Conservation (phyloP, 225 moss, liverwort and hornwort species). For the Takakia lepidozioides region DNA sequence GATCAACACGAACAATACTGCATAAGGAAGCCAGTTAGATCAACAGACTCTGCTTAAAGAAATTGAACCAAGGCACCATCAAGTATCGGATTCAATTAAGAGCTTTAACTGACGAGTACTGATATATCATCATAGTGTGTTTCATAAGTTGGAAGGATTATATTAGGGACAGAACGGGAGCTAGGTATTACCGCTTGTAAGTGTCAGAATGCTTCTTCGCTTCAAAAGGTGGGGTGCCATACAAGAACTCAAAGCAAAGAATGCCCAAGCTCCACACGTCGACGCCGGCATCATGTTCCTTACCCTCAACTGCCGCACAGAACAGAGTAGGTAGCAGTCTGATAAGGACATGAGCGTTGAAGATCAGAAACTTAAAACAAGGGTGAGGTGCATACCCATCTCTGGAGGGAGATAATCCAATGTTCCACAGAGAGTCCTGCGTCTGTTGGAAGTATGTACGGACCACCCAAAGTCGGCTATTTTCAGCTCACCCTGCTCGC, state of each 20-base stretch:
- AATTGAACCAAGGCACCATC: not conserved
- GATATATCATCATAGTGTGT: too few relatives aligned
- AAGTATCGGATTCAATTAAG: not conserved
- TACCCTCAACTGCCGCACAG: slow-evolving; percentile 68
- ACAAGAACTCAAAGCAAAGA: slow-evolving; percentile 89
- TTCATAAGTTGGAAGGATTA: not conserved
- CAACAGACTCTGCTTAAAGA: not conserved
- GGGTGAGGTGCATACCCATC: slow-evolving; percentile 56
- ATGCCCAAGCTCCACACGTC: slow-evolving; percentile 98
- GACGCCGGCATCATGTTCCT: slow-evolving; percentile 82
- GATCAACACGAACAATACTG: slow-evolving; percentile 80
- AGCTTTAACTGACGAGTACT: not conserved
- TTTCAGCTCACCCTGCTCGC: slow-evolving; percentile 75
- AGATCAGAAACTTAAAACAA: not conserved
- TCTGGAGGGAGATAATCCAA: slow-evolving; percentile 95
- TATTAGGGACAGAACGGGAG: not conserved
- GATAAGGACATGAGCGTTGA: too few relatives aligned
- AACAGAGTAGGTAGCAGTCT: not conserved
- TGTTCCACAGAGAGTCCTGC: slow-evolving; percentile 88
- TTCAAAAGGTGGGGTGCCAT: slow-evolving; percentile 83
- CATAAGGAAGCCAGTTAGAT: not conserved
- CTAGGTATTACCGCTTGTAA: slow-evolving; percentile 52
- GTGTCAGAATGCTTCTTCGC: slow-evolving; percentile 83
- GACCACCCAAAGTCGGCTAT: slow-evolving; percentile 98
- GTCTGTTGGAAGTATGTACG: slow-evolving; percentile 82